Evolutionary conservation across 441 rosid genomes (phyloP).

Genomic region (Manihot esculenta): DNA sequence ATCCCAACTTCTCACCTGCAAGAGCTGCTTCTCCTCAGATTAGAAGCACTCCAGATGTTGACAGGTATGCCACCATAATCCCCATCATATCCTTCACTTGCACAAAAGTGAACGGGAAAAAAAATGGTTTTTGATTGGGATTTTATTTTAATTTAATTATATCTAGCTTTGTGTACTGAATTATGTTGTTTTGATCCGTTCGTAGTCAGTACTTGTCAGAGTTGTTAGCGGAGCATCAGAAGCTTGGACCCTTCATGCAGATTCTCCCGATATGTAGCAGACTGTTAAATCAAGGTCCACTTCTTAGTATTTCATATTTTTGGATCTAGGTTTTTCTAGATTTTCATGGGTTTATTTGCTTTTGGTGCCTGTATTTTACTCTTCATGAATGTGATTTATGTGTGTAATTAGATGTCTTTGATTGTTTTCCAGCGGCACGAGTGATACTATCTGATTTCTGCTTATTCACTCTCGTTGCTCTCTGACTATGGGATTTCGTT

Average conservation of each 20-base stretch:
- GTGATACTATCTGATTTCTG: background rate
- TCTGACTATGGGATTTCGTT: background rate
- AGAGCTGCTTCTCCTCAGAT: constrained; percentile 97
- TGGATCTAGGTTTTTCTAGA: constrained; percentile 57
- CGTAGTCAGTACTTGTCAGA: constrained; percentile 84
- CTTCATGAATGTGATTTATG: background rate
- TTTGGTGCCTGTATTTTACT: background rate
- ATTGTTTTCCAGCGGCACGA: background rate
- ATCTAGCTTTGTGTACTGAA: constrained; percentile 9
- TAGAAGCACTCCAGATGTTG: constrained; percentile 83
- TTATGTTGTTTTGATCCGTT: constrained; percentile 40
- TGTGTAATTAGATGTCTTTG: background rate
- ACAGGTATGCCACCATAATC: constrained; percentile 46
- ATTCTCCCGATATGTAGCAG: constrained; percentile 92
- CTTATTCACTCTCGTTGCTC: background rate
- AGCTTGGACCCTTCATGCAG: constrained; percentile 94
- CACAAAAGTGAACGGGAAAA: background rate
- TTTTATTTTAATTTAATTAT: constrained; percentile 7
- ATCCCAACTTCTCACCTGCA: constrained; percentile 90
- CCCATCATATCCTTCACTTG: background rate
- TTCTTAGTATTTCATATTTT: constrained; percentile 29
- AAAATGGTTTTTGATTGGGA: background rate
- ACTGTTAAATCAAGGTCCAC: constrained; percentile 82
- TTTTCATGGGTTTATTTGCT: constrained; percentile 14
- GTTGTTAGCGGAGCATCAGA: constrained; percentile 87